A percentile compares a stretch with the other conserved stretches of the same genome.
Conservation (phyloP, 495 filamentous ascomycete species). For the Aspergillus bertholletiae region DNA sequence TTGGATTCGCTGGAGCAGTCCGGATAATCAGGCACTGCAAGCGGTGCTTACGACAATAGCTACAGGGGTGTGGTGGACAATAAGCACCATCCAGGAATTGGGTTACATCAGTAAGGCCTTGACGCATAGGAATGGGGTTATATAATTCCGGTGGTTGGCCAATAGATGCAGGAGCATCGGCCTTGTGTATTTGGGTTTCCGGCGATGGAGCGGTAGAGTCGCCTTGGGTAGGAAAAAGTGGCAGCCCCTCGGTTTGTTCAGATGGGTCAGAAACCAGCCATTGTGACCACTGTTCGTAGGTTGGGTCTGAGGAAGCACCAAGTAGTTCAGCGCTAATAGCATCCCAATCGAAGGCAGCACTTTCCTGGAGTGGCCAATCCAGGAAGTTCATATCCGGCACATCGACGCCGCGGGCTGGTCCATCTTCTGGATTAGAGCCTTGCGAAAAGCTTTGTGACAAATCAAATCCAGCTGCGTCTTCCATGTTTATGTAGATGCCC, state of each 20-base stretch:
- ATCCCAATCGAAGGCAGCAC: neutral
- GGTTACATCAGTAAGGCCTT: constrained; percentile 26
- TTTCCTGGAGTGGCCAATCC: neutral
- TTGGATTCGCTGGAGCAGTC: constrained; percentile 43
- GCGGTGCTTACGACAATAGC: constrained; percentile 38
- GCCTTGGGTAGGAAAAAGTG: neutral
- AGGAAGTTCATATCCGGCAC: neutral
- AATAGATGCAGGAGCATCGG: neutral
- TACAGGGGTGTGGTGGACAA: constrained; percentile 36
- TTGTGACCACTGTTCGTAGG: neutral
- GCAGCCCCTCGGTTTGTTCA: neutral
- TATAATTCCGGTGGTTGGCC: neutral
- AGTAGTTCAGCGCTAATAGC: neutral
- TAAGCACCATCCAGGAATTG: constrained; percentile 44
- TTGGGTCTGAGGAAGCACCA: neutral
- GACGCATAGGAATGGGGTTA: neutral
- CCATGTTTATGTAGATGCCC: neutral
- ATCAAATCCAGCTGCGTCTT: neutral
- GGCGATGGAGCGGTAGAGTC: neutral
- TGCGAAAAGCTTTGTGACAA: neutral
- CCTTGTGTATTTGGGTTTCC: neutral
- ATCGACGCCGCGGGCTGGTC: neutral
- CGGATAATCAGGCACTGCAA: constrained; percentile 45
- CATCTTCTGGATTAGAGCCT: neutral
- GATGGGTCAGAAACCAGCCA: neutral